These are phyloP conservation scores for Ophiognomonia clavigignenti-juglandacearum DNA, from an alignment of 2,329 filamentous ascomycete genomes.

Conservation along the genomic window DNA sequence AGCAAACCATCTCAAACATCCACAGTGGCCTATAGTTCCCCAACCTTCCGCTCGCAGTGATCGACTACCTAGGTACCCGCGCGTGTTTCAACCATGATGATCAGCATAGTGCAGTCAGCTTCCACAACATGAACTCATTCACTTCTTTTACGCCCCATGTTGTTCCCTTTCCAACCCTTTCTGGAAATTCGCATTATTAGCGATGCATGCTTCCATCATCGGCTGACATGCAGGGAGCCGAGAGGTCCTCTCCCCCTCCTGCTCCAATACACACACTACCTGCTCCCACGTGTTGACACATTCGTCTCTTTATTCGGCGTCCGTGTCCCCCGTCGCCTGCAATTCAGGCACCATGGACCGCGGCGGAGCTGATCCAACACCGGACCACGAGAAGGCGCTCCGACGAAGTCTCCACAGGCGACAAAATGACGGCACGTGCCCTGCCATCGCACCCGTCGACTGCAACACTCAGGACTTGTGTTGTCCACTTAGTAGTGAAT, in stretches of 20 bases:
- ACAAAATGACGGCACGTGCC: background rate
- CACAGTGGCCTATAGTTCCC: background rate
- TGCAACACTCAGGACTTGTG: background rate
- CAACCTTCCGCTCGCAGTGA: background rate
- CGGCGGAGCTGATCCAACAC: background rate
- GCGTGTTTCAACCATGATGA: background rate
- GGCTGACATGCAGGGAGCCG: too few relatives aligned
- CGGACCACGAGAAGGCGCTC: background rate
- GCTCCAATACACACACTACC: too few relatives aligned
- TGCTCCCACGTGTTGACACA: too few relatives aligned
- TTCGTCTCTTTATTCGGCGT: too few relatives aligned
- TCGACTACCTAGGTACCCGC: background rate
- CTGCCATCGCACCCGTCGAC: background rate
- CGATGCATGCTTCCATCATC: too few relatives aligned
- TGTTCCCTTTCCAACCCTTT: too few relatives aligned
- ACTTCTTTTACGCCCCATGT: too few relatives aligned
- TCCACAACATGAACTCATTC: too few relatives aligned
- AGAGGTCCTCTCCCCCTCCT: too few relatives aligned
- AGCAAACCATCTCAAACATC: background rate
- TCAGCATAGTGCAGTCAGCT: background rate
- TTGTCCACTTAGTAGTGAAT: background rate
- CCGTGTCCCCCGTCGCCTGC: too few relatives aligned
- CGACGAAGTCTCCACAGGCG: background rate
- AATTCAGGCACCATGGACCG: background rate
- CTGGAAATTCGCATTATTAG: too few relatives aligned